Conservation (phyloP, 345 rosid species). For the Carallia brachiata region DNA sequence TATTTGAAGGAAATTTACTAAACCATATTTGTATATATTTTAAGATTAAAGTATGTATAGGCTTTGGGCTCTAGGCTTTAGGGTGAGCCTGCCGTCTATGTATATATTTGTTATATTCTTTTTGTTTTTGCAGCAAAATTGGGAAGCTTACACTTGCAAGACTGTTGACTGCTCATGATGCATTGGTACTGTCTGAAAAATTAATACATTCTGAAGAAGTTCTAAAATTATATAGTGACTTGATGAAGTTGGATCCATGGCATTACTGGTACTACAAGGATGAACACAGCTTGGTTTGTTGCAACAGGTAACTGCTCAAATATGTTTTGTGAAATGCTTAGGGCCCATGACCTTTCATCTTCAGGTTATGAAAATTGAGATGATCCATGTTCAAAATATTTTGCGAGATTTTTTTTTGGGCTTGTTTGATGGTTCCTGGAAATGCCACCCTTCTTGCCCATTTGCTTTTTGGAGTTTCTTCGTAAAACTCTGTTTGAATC, state of each 20-base stretch:
- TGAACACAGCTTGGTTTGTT: slow-evolving; percentile 59
- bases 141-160: slow-evolving; percentile 92
- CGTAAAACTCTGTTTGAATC: slow-evolving; percentile 1
- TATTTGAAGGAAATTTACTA: slow-evolving; percentile 10
- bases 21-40: not conserved
- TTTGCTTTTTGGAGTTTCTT: not conserved
- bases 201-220: slow-evolving; percentile 55
- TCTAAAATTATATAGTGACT: slow-evolving; percentile 56
- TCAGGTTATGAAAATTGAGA: not conserved
- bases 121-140: slow-evolving; percentile 65
- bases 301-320: slow-evolving; percentile 44
- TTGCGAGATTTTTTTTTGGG: not conserved
- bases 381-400: not conserved
- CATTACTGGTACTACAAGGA: slow-evolving; percentile 79
- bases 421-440: not conserved
- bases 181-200: slow-evolving; percentile 30
- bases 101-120: not conserved
- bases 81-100: not conserved
- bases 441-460: not conserved
- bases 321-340: not conserved
- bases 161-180: slow-evolving; percentile 70
- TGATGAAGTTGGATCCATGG: slow-evolving; percentile 65
- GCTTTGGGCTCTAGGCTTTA: too few species aligned
- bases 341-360: not conserved
- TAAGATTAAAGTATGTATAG: too few species aligned